Evolutionary conservation across 164 flowering plant genomes (phyloP).

Genomic region (Paratinospora sagittata): DNA sequence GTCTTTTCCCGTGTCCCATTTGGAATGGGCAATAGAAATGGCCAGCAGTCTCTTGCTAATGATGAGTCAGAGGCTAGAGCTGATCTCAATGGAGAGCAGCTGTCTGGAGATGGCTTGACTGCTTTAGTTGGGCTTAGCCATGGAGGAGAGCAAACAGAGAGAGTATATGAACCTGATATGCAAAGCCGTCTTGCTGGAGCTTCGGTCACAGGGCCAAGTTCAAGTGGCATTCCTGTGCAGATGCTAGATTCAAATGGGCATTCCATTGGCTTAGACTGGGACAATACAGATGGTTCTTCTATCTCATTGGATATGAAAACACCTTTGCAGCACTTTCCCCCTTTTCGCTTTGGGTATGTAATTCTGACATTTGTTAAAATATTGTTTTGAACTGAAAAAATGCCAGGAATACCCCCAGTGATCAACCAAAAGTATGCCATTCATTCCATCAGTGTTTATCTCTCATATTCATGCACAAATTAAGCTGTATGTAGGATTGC

Average conservation of each 20-base stretch:
- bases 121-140: conserved; percentile 92
- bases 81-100: conserved; percentile 67
- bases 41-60: conserved; percentile 71
- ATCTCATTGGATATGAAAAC: conserved; percentile 89
- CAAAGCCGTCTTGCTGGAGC: conserved; percentile 42
- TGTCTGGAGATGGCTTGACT: conserved; percentile 87
- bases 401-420: too few species aligned
- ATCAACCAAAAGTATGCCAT: too few species aligned
- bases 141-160: conserved; percentile 61
- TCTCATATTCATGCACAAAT: too few species aligned
- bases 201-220: conserved; percentile 39
- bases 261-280: conserved; percentile 68
- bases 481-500: too few species aligned
- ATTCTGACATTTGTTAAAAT: background rate
- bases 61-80: conserved; percentile 79
- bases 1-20: conserved; percentile 93
- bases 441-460: too few species aligned
- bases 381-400: background rate
- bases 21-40: conserved; percentile 72
- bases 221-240: conserved; percentile 48
- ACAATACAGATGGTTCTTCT: conserved; percentile 46
- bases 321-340: conserved; percentile 90
- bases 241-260: conserved; percentile 60
- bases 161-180: conserved; percentile 45
- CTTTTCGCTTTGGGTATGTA: conserved; percentile 89